Percentiles rank a stretch among this genome's conserved stretches.
Conservation (phyloP, 169 alveolate genomes). For the Plasmodium relictum region DNA sequence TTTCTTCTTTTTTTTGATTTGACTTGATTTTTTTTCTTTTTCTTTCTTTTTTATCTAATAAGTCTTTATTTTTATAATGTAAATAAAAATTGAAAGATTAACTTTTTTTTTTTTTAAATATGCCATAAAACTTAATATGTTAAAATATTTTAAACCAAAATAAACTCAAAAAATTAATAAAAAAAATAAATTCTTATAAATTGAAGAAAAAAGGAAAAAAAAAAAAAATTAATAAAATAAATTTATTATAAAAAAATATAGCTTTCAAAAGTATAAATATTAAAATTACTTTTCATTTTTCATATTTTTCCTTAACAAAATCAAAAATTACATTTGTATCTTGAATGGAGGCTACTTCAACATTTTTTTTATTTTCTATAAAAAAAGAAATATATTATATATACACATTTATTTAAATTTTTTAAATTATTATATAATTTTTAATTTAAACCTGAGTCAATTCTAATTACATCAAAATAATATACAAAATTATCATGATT, state of each 20-base stretch:
- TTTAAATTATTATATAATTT: background rate
- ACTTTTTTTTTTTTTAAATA: too few species aligned
- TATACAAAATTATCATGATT: slow-evolving; percentile 21
- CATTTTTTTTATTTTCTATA: slow-evolving; percentile 54
- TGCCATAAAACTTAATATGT: background rate
- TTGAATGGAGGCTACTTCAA: slow-evolving; percentile 72
- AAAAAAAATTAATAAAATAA: background rate
- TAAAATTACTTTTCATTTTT: background rate
- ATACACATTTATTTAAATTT: background rate
- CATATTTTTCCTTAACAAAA: slow-evolving; percentile 70
- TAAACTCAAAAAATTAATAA: background rate
- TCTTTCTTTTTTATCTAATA: too few species aligned
- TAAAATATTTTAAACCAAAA: background rate
- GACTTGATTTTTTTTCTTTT: too few species aligned
- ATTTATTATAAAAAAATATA: background rate
- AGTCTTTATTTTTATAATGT: too few species aligned
- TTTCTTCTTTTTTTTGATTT: too few species aligned
- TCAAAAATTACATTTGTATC: slow-evolving; percentile 63
- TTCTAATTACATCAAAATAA: slow-evolving; percentile 49
- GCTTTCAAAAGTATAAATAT: background rate
- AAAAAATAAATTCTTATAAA: background rate
- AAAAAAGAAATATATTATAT: background rate
- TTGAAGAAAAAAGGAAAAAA: background rate
- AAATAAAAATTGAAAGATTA: too few species aligned
- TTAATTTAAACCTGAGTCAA: slow-evolving; percentile 37